phyloP scores from a whole-genome alignment of 495 filamentous ascomycete genomes.

The Aeminium ludgeri region DNA sequence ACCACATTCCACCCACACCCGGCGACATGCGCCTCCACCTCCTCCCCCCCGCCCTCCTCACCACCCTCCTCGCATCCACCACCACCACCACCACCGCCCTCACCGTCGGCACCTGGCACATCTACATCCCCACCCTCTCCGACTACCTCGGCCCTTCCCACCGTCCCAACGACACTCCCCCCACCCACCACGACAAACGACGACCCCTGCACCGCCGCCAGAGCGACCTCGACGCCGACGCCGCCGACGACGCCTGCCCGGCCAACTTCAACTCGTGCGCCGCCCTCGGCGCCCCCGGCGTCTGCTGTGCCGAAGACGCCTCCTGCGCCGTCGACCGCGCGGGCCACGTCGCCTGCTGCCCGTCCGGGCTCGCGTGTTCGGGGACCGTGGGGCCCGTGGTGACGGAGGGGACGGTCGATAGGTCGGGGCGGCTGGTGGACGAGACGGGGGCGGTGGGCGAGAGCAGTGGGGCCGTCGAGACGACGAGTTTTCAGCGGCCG shows the following conservation, averaged over 20 bases:
- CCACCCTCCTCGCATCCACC: too few species aligned
- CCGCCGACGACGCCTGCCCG: conserved; percentile 27
- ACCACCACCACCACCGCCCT: too few species aligned
- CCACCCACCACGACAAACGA: too few species aligned
- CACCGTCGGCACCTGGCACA: too few species aligned
- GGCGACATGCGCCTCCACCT: too few species aligned
- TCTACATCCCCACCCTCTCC: too few species aligned
- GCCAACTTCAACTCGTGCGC: conserved; percentile 35
- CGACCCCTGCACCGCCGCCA: too few species aligned
- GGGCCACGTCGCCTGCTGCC: conserved; percentile 50
- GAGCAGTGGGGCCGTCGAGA: background rate
- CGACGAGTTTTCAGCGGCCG: background rate
- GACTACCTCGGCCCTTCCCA: too few species aligned
- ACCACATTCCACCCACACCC: too few species aligned
- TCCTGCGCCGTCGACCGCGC: conserved; percentile 41
- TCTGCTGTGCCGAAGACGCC: conserved; percentile 39
- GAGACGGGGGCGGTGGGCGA: background rate
- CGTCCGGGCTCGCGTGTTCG: conserved; percentile 42
- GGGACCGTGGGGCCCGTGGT: conserved; percentile 32
- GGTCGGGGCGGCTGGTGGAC: conserved; percentile 7
- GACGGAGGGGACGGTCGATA: conserved; percentile 11
- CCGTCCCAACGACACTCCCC: too few species aligned
- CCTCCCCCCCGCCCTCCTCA: too few species aligned
- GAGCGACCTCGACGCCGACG: too few species aligned
- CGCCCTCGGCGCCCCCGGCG: conserved; percentile 30